Percentiles rank a stretch among this genome's conserved stretches.
These are phyloP conservation scores for Diaporthe sp. DNA, from an alignment of 2,329 filamentous ascomycete species.

Conservation along the genomic window DNA sequence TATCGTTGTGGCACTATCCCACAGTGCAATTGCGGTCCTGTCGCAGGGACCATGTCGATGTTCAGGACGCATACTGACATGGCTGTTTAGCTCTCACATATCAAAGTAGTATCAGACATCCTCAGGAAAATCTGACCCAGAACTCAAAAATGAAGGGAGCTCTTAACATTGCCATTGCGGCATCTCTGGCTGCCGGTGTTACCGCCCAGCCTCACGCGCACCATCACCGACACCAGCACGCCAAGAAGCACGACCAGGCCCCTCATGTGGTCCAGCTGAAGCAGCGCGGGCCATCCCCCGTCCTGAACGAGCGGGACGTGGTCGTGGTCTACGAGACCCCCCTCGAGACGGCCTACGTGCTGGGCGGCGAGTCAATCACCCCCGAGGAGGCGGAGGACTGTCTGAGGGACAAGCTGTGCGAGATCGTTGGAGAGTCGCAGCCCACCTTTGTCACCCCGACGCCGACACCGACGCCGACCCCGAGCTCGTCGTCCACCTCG, in stretches of 20 bases:
- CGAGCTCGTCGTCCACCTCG: slow-evolving; percentile 49
- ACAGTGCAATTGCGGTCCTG: slow-evolving; percentile 14
- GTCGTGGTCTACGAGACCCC: slow-evolving; percentile 70
- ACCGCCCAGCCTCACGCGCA: slow-evolving; percentile 70
- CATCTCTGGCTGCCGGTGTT: slow-evolving; percentile 64
- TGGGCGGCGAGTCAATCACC: slow-evolving; percentile 74
- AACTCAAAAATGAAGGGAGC: slow-evolving; percentile 63
- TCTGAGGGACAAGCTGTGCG: slow-evolving; percentile 78
- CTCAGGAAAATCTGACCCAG: slow-evolving; percentile 11
- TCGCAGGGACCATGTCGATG: slow-evolving; percentile 40
- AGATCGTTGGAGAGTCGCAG: slow-evolving; percentile 71
- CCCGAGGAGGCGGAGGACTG: slow-evolving; percentile 77
- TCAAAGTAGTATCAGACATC: slow-evolving; percentile 34
- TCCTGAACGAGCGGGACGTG: slow-evolving; percentile 47
- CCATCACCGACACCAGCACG: slow-evolving; percentile 71
- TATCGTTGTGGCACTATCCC: background rate
- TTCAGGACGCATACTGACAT: slow-evolving; percentile 39
- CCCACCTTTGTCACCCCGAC: slow-evolving; percentile 65
- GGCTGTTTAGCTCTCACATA: slow-evolving; percentile 40
- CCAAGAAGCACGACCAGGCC: slow-evolving; percentile 64
- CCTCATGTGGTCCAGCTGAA: slow-evolving; percentile 53
- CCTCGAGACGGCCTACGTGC: slow-evolving; percentile 77
- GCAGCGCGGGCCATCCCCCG: slow-evolving; percentile 56
- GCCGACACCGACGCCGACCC: slow-evolving; percentile 47
- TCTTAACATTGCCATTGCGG: slow-evolving; percentile 64